Base-by-base conservation (phyloP, 2,329 filamentous ascomycete genomes). In the Geosmithia putterillii region DNA sequence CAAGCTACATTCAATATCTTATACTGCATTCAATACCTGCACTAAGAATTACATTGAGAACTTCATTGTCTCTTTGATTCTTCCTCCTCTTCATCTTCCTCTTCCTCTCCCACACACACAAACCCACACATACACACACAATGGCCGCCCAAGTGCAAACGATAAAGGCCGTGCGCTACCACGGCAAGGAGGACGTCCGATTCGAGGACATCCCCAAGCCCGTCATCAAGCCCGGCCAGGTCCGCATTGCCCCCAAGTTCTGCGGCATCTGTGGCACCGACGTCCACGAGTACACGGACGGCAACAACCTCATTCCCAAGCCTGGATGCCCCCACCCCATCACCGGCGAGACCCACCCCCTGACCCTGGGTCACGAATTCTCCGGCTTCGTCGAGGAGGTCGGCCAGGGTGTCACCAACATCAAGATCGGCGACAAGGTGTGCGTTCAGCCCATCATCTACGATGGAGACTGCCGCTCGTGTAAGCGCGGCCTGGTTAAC, bases 291-390 rank as follows among this genome's bases (percentile, higher is more conserved):
- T 60, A 58, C 28, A 43, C 57, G 1, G 55, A 55, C n/a, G 58
- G 57, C 6, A 54, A 58, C 5, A 60, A 57, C 43, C 52, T 60
- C 38, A 59, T 57, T 37, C 58, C 57, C 3, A 66, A 69, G 1
- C 73, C 74, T 3, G 53, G 53, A 7, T 57, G 56, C 8, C 73
- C 76, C 1, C 79, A 83, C 51, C 69, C 69, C 2, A 57, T 81
- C 19, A 82, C 77, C 0, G 62, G 68, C 23, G 73, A 74, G 45
- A 64, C 62, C 1, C 65, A 76, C 28, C 79, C 78, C 4, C 65
- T 81, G 10, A 77, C 69, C 0, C 62, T 83, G 10, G 79, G 80
- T 20, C 79, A 83, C 52, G 80, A 83, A 52, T 79, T 83, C 56
- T 73, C 70, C 3, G 79, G 79, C 9, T 66, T 69, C 2, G 63